Percentiles rank a stretch among this genome's conserved stretches.
Evolutionary conservation across 164 flowering plant species (phyloP).

Genomic region (Annona squamosa): DNA sequence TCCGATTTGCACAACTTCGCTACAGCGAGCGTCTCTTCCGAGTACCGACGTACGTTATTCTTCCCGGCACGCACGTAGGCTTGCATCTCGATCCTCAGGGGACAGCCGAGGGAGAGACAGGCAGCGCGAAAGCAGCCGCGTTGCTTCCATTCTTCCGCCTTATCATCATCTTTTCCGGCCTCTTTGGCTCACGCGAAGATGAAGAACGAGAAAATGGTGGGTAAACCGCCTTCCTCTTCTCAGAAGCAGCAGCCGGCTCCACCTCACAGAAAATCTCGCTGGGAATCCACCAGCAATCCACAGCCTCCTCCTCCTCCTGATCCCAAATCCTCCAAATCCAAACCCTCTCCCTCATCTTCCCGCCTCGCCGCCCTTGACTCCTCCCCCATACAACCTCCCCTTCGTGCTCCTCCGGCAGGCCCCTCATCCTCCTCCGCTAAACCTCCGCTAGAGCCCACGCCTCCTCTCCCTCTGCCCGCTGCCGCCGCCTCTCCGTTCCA

Average conservation of each 20-base stretch:
- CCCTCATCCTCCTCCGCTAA: background rate
- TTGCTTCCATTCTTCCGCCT: no score
- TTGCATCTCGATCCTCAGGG: no score
- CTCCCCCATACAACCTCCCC: background rate
- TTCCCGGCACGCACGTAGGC: no score
- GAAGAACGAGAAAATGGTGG: slow-evolving; percentile 5
- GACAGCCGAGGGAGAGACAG: no score
- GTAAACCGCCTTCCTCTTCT: background rate
- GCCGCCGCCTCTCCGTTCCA: background rate
- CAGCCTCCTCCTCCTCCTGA: background rate
- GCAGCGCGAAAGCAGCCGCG: no score
- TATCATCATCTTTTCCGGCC: background rate
- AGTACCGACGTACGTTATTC: no score
- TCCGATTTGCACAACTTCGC: no score
- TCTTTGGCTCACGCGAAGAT: background rate
- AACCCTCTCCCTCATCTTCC: background rate
- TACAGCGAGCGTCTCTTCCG: no score
- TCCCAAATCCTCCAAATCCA: slow-evolving; percentile 2
- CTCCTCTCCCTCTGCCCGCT: background rate
- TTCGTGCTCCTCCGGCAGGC: background rate
- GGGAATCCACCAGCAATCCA: slow-evolving; percentile 4
- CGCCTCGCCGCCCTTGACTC: background rate
- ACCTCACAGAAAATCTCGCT: slow-evolving; percentile 9
- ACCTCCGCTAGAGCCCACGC: background rate
- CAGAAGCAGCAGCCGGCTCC: slow-evolving; percentile 4